These are phyloP conservation scores for Phytophthora pseudosyringae DNA, from an alignment of 352 stramenopile species.

Conservation along the genomic window DNA sequence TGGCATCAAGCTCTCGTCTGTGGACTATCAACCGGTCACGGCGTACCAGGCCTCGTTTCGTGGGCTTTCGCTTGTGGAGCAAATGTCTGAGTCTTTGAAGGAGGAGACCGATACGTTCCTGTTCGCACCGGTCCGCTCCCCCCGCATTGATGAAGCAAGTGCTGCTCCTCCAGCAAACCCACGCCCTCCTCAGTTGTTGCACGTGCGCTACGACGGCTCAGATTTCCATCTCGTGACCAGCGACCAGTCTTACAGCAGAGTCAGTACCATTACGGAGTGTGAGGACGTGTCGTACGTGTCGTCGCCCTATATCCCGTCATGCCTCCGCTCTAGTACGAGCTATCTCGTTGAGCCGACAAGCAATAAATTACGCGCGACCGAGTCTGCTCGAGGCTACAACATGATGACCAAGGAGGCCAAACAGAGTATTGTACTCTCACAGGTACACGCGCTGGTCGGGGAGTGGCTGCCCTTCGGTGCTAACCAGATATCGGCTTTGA, in stretches of 20 bases:
- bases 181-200: constrained; percentile 39
- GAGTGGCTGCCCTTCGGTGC: constrained; percentile 98
- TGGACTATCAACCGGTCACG: constrained; percentile 95
- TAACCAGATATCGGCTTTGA: constrained; percentile 97
- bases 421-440: constrained; percentile 96
- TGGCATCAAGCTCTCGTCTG: constrained; percentile 93
- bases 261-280: constrained; percentile 95
- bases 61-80: constrained; percentile 87
- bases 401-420: constrained; percentile 94
- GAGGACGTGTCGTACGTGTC: constrained; percentile 98
- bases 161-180: background rate
- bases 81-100: constrained; percentile 86
- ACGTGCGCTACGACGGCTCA: constrained; percentile 67
- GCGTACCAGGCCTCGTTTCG: constrained; percentile 95
- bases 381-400: constrained; percentile 86
- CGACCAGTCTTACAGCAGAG: constrained; percentile 78
- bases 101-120: constrained; percentile 61
- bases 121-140: constrained; percentile 37
- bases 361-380: constrained; percentile 93
- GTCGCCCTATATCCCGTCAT: constrained; percentile 96
- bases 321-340: constrained; percentile 93
- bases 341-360: constrained; percentile 90
- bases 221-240: constrained; percentile 69
- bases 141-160: background rate
- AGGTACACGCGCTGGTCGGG: constrained; percentile 95